Base-by-base conservation (phyloP, 1,139 yeast genomes). In the Lodderomyces elongisporus region DNA sequence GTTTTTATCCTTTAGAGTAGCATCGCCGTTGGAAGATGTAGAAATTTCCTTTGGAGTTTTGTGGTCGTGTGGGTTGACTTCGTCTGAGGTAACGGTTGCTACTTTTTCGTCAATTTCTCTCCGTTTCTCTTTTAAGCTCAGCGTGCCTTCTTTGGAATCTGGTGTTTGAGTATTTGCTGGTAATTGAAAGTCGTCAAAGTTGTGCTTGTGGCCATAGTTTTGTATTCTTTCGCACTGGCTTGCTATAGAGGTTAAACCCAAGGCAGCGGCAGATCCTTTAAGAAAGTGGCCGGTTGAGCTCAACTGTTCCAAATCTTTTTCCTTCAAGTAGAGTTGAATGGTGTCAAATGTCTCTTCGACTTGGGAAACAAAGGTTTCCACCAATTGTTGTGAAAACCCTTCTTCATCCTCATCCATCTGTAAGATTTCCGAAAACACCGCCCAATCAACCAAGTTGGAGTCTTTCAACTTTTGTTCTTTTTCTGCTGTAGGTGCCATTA, bases 371-470 rank as follows among this genome's bases (percentile, higher is more conserved):
- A 85, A 91, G 26, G 93, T 87, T 43, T 75, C 74, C 36, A 89
- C 80, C 42, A 91, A 68, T 23, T 83, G 72, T 46, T 77, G 68
- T 26, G 93, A 81, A 62, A 91, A 91, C 9, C 83, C 91, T 47
- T 84, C 95, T 49, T 85, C 96, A 47, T 83, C 91, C 49, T 82
- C 89, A 58, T 91, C 97, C 96, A 91, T 89, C 36, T 87, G 83
- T 35, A 88, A 74, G 38, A 91, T 70, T 63, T 91, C 98, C 37
- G 82, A 77, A 54, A 93, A 83, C 18, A 88, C 93, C 31, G 74
- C 66, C 96, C 95, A 87, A 53, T 88, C 91, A 38, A 91, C 81
- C 44, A 85, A 67, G 26, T 85, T 93, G 17, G 76, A 58, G 25
- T 61, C 67, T 45, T 67, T 70, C 40, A 69, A 60, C 37, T 55